Evolutionary conservation across 257 asterid genomes (phyloP).

Genomic region (Catharanthus roseus): DNA sequence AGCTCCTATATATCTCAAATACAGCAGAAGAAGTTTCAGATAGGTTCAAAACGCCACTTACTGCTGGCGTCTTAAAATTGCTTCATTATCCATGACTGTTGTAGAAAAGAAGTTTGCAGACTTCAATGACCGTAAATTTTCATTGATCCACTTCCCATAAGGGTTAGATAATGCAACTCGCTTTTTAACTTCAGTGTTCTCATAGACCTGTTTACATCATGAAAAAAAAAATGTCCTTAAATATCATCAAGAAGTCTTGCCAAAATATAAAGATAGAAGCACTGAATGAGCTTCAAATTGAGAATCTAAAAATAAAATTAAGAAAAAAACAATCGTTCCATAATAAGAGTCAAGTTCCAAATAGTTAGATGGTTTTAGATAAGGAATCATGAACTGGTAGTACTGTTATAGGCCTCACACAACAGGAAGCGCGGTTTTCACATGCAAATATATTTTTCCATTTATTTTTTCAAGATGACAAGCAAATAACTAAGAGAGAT

Average conservation of each 20-base stretch:
- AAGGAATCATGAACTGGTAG: not conserved
- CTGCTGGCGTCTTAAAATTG: conserved; percentile 86
- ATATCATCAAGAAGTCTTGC: not conserved
- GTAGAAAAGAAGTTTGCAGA: conserved; percentile 57
- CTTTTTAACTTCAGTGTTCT: conserved; percentile 92
- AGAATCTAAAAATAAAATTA: too few relatives aligned
- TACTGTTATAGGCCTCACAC: not conserved
- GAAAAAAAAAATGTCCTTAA: not conserved
- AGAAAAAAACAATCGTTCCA: not conserved
- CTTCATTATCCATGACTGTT: conserved; percentile 74
- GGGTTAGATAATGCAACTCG: conserved; percentile 77
- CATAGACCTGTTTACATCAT: conserved; percentile 56
- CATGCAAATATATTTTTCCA: not conserved
- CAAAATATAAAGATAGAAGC: not conserved
- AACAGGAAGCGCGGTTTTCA: not conserved
- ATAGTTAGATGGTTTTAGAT: not conserved
- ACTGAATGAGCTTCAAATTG: too few relatives aligned
- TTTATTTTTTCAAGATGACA: not conserved
- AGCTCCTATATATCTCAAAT: conserved; percentile 3
- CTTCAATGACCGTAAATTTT: conserved; percentile 73
- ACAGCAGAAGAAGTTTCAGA: not conserved
- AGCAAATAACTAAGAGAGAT: not conserved
- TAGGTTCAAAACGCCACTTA: conserved; percentile 39
- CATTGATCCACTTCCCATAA: conserved; percentile 89
- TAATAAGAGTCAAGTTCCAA: not conserved